Percentiles rank a stretch among this genome's conserved stretches.
Conservation (phyloP, 2,329 filamentous ascomycete genomes). For the Alternaria postmessia region DNA sequence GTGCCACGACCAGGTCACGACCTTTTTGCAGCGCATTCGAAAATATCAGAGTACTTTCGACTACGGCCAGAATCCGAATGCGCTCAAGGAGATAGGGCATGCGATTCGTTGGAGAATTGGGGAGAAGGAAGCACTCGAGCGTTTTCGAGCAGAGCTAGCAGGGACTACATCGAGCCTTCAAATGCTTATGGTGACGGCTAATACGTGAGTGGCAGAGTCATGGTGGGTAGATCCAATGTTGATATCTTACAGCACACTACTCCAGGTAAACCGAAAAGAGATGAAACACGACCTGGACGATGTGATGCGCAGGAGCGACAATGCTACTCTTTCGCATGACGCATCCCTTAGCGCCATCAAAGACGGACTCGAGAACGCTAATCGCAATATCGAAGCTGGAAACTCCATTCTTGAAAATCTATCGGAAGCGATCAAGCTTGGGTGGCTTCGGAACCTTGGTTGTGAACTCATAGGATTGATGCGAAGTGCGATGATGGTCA, state of each 20-base stretch:
- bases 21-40: not conserved
- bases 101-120: conserved; percentile 19
- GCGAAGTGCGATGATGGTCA: not conserved
- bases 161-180: conserved; percentile 13
- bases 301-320: not conserved
- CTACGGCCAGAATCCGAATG: not conserved
- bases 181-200: conserved; percentile 11
- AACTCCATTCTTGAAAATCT: not conserved
- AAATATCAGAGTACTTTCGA: not conserved
- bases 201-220: not conserved
- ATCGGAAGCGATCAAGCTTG: not conserved
- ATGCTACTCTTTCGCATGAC: not conserved
- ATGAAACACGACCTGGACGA: not conserved
- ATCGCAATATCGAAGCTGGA: not conserved
- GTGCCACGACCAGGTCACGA: not conserved
- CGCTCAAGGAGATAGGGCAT: conserved; percentile 10
- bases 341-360: not conserved
- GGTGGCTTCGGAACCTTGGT: not conserved
- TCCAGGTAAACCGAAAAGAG: not conserved
- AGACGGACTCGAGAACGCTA: not conserved
- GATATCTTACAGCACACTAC: not conserved
- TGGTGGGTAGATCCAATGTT: not conserved
- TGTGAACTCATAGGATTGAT: not conserved
- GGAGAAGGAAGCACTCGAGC: conserved; percentile 22
- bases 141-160: conserved; percentile 19